Conservation (phyloP, 345 rosid genomes). For the Citrus medica region DNA sequence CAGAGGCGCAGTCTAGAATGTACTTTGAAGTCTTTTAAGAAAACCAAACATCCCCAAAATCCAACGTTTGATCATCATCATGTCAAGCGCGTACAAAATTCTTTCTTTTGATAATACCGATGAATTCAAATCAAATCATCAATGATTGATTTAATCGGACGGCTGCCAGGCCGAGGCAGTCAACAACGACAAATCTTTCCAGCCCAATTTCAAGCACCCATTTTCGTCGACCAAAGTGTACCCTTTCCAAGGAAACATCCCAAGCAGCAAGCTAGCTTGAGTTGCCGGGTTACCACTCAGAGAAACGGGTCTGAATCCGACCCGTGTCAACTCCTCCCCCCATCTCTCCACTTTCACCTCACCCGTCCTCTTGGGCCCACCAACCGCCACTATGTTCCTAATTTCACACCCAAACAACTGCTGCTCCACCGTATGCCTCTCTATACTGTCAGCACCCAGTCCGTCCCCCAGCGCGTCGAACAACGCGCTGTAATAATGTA, state of each 20-base stretch:
- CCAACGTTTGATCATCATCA: background rate
- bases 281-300: constrained; percentile 84
- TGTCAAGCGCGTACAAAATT: background rate
- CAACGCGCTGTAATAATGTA: constrained; percentile 94
- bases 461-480: constrained; percentile 94
- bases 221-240: constrained; percentile 78
- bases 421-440: constrained; percentile 92
- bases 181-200: constrained; percentile 92
- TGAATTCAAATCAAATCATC: background rate
- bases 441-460: constrained; percentile 52
- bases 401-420: constrained; percentile 82
- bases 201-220: constrained; percentile 80
- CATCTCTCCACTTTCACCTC: constrained; percentile 74
- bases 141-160: constrained; percentile 34
- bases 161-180: constrained; percentile 95
- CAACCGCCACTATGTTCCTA: constrained; percentile 72
- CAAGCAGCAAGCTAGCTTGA: constrained; percentile 78
- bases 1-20: no score
- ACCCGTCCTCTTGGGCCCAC: constrained; percentile 75
- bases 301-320: constrained; percentile 73
- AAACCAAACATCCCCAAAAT: no score
- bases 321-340: constrained; percentile 67
- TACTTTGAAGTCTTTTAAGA: no score
- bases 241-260: constrained; percentile 96
- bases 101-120: background rate